Base-by-base conservation (phyloP, 2,329 filamentous ascomycete species). In the Colletotrichum neosansevieriae region DNA sequence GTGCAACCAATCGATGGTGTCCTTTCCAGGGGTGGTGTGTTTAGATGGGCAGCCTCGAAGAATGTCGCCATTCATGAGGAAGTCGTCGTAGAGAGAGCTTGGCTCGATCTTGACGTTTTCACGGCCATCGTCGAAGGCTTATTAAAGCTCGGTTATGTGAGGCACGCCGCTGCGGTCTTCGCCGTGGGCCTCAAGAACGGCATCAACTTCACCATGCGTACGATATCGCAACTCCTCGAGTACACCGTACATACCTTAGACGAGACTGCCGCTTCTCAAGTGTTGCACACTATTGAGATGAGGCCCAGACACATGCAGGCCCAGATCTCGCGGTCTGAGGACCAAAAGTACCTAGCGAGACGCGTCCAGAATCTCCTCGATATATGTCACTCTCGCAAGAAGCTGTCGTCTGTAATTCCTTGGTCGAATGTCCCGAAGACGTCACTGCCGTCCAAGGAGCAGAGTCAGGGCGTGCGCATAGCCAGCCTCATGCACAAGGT, bases 51-150 rank as follows among this genome's bases (percentile, higher is more conserved):
- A 1, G 38, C 24, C 71, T 74, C 42, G 71, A 71, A 57, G 71
- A 60, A 67, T 73, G 72, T 19, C 70, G 75, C 34, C 69, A 74
- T 40, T 72, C 62, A 66, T 34, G 79, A 78, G 4, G 74, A 79
- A 3, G 81, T 76, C 67, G 76, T 82, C 15, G 80, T 81, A 63
- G 75, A 84, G 71, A 80, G 82, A 51, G 77, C 79, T 2, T 74
- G 73, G 4, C 72, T 86, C 15, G 77, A 77, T 42, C 75, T 75
- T 7, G 71, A 75, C 2, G 71, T 87, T 5, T 77, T 84, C 10
- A 81, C 87, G 68, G 76, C 80, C 56, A 77, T 87, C 3, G 77
- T 89, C 24, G 73, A 78, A 44, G 83, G 84, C 1, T 78, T 88
- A 58, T 74, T 89, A 10, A 79, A 82, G 44, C 84, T 87, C 47